These are phyloP conservation scores for Debaryomycetaceae sp. DNA, from an alignment of 1,139 yeast species.

Conservation along the genomic window DNA sequence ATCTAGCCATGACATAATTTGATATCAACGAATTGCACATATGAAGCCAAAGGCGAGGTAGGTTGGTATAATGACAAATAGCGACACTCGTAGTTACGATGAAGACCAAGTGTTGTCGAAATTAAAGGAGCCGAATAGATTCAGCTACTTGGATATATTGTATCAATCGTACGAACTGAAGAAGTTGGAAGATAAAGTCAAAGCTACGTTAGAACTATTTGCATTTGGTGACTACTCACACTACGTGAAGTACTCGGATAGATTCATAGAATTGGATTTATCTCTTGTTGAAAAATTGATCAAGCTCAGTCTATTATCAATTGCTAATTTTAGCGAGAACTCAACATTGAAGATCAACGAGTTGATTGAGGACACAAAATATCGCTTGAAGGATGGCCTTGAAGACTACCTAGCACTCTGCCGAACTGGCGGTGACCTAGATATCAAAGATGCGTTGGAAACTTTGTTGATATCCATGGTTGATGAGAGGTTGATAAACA, in stretches of 20 bases:
- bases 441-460: conserved; percentile 13
- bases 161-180: neutral
- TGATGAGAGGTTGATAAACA: conserved; percentile 21
- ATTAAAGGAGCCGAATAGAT: neutral
- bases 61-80: neutral
- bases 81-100: neutral
- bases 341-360: conserved; percentile 11
- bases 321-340: conserved; percentile 23
- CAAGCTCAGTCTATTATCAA: conserved; percentile 24
- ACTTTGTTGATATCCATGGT: conserved; percentile 19
- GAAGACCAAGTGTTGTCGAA: neutral
- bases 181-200: neutral
- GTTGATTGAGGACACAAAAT: conserved; percentile 13
- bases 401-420: neutral
- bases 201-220: conserved; percentile 31
- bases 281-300: conserved; percentile 20
- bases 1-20: neutral
- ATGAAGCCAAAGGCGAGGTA: neutral
- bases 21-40: neutral
- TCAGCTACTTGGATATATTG: neutral
- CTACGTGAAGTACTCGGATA: conserved; percentile 18
- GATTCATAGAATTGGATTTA: conserved; percentile 14
- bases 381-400: conserved; percentile 17
- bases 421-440: conserved; percentile 2
- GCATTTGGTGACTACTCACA: conserved; percentile 33